Evolutionary conservation across 495 filamentous ascomycete species (phyloP).

Genomic region (Trypethelium eluteriae): DNA sequence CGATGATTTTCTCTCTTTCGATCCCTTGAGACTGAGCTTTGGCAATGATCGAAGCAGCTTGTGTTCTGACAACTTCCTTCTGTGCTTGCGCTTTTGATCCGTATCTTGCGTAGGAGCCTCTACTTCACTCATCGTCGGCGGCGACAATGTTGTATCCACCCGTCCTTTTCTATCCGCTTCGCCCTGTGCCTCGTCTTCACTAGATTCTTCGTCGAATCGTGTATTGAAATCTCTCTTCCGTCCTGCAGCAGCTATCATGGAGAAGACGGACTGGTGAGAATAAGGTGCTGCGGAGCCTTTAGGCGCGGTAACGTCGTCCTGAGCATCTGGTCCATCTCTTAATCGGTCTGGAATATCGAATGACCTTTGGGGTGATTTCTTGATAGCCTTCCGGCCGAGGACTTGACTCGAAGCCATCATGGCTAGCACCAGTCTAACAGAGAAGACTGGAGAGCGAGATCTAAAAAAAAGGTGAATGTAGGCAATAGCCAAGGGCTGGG

Average conservation of each 20-base stretch:
- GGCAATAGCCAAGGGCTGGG: neutral
- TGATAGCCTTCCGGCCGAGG: constrained; percentile 4
- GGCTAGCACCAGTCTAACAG: neutral
- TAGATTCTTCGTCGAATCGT: constrained; percentile 70
- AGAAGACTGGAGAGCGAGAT: neutral
- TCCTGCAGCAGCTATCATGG: constrained; percentile 11
- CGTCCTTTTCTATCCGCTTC: constrained; percentile 38
- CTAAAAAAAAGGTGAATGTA: neutral
- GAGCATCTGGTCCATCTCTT: constrained; percentile 7
- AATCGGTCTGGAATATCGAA: constrained; percentile 7
- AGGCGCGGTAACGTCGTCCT: constrained; percentile 7
- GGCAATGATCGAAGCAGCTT: constrained; percentile 53
- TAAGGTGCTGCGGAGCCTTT: constrained; percentile 1
- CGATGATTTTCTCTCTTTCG: constrained; percentile 28
- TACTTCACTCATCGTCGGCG: constrained; percentile 12
- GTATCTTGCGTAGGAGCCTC: constrained; percentile 22
- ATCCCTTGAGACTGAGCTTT: constrained; percentile 41
- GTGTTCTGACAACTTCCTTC: constrained; percentile 56
- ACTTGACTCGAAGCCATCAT: constrained; percentile 11
- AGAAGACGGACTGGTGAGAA: constrained; percentile 4
- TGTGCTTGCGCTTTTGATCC: constrained; percentile 29
- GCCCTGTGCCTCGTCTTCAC: constrained; percentile 38
- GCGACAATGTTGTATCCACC: constrained; percentile 16
- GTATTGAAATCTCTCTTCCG: constrained; percentile 71
- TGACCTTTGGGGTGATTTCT: neutral